Percentiles rank a stretch among this genome's conserved stretches.
Evolutionary conservation across 768 basidiomycete genomes (phyloP).

Genomic region (Cystobasidium tubakii): DNA sequence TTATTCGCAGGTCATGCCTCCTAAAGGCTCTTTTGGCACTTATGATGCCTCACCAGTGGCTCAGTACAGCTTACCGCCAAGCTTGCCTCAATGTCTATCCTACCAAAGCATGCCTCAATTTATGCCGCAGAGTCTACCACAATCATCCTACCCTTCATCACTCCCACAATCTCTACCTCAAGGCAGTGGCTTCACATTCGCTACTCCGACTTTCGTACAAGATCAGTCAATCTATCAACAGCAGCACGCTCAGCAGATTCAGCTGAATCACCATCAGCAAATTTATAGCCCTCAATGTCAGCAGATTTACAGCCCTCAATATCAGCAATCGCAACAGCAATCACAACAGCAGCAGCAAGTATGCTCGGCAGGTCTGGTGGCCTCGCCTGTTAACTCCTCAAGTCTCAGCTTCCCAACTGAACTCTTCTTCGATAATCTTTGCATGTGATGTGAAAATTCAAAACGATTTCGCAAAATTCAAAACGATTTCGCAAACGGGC

Average conservation of each 20-base stretch:
- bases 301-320: conserved; percentile 1
- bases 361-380: background rate
- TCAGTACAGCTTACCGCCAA: background rate
- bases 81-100: conserved; percentile 13
- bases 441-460: background rate
- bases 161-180: no score
- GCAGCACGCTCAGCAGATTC: background rate
- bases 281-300: background rate
- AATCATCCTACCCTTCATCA: background rate
- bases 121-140: background rate
- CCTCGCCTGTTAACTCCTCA: background rate
- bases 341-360: background rate
- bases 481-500: no score
- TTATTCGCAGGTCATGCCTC: background rate
- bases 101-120: no score
- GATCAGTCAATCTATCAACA: conserved; percentile 11
- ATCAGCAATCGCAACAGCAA: conserved; percentile 3
- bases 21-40: background rate
- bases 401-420: conserved; percentile 14
- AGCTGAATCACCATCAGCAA: background rate
- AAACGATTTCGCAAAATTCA: no score
- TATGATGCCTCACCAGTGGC: background rate
- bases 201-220: background rate
- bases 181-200: conserved; percentile 2
- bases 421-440: conserved; percentile 26